Percentiles rank a stretch among this genome's conserved stretches.
phyloP scores from a whole-genome alignment of 345 rosid species.

The Isatis tinctoria region DNA sequence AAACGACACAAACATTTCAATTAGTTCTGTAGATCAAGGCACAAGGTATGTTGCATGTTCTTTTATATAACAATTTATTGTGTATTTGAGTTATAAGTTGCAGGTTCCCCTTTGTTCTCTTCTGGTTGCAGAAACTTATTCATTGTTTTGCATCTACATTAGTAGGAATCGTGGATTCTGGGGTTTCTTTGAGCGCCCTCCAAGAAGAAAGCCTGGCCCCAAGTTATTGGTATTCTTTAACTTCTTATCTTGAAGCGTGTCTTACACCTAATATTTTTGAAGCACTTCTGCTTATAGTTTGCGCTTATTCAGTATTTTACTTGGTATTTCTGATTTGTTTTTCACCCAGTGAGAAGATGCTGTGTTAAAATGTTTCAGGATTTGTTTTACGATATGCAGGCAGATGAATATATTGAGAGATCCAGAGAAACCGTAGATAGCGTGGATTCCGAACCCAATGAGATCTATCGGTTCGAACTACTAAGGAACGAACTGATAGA shows the following conservation, averaged over 20 bases:
- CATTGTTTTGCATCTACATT: constrained; percentile 16
- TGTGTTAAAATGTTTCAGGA: constrained; percentile 9
- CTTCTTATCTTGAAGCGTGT: constrained; percentile 4
- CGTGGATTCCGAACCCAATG: constrained; percentile 51
- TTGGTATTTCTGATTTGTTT: not conserved
- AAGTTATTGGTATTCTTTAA: constrained; percentile 32
- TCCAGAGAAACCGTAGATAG: constrained; percentile 32
- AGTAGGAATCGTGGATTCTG: constrained; percentile 58
- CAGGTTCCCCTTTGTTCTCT: constrained; percentile 5
- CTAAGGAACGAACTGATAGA: constrained; percentile 85
- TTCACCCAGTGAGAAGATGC: constrained; percentile 2
- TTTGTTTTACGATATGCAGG: constrained; percentile 44
- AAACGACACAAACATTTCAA: constrained; percentile 36
- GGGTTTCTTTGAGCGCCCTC: constrained; percentile 45
- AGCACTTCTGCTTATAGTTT: not conserved
- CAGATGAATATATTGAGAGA: constrained; percentile 37
- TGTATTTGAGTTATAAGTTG: not conserved
- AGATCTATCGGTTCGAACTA: constrained; percentile 71
- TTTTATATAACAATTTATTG: not conserved
- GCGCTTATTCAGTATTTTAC: not conserved
- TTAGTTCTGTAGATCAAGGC: constrained; percentile 36
- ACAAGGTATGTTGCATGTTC: constrained; percentile 42
- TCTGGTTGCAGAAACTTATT: constrained; percentile 15
- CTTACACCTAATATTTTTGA: not conserved
- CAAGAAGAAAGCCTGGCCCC: constrained; percentile 38